Conservation (phyloP, 768 basidiomycete species). For the Dioszegia hungarica region DNA sequence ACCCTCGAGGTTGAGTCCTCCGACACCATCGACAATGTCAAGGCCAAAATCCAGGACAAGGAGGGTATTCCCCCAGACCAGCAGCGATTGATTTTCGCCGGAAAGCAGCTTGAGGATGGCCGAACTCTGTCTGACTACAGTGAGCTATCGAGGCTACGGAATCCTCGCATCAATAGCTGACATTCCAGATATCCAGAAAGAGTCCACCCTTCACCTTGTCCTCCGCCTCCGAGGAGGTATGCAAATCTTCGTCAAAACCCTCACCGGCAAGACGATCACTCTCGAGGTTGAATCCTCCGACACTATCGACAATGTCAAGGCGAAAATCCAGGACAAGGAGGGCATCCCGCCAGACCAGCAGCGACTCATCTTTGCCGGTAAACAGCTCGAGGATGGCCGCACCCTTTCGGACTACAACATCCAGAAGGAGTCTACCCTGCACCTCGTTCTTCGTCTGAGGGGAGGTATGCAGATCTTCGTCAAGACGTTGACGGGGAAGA, state of each 20-base stretch:
- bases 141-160: constrained; percentile 63
- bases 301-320: constrained; percentile 82
- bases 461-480: constrained; percentile 98
- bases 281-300: constrained; percentile 80
- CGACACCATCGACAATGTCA: constrained; percentile 89
- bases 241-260: constrained; percentile 57
- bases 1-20: constrained; percentile 71
- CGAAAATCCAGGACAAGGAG: constrained; percentile 47
- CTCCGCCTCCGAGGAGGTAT: constrained; percentile 83
- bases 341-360: constrained; percentile 49
- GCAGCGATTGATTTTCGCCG: constrained; percentile 84
- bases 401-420: constrained; percentile 51
- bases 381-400: constrained; percentile 44
- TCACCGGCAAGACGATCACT: constrained; percentile 50
- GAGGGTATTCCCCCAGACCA: constrained; percentile 92
- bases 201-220: constrained; percentile 54
- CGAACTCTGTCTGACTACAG: constrained; percentile 69
- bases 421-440: constrained; percentile 98
- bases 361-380: constrained; percentile 45
- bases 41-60: constrained; percentile 92
- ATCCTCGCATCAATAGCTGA: not conserved
- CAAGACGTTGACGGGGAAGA: constrained; percentile 93
- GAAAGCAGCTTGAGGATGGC: constrained; percentile 87
- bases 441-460: constrained; percentile 93
- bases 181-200: constrained; percentile 44